These are phyloP conservation scores for Colletotrichum filicis DNA, from an alignment of 2,329 filamentous ascomycete species.

Conservation along the genomic window DNA sequence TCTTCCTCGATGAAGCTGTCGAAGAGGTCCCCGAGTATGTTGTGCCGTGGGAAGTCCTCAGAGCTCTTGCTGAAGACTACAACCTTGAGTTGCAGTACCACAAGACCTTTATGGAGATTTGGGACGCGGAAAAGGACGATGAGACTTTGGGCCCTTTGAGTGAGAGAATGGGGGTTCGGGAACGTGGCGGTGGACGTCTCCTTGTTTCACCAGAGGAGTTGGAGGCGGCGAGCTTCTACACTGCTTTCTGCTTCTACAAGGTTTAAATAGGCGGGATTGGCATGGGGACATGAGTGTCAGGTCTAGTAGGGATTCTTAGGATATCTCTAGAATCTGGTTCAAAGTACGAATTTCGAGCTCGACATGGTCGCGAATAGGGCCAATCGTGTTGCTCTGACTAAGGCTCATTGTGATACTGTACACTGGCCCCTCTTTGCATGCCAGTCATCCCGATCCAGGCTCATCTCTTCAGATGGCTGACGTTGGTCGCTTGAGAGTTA, in stretches of 20 bases:
- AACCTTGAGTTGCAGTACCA: slow-evolving; percentile 96
- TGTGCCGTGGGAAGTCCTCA: slow-evolving; percentile 97
- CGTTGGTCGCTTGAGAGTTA: too few species aligned
- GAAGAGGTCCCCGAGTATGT: slow-evolving; percentile 98
- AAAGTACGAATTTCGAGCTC: neutral
- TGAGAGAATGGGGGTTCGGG: slow-evolving; percentile 94
- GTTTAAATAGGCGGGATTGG: slow-evolving; percentile 61
- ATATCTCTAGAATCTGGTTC: neutral
- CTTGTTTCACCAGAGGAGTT: slow-evolving; percentile 87
- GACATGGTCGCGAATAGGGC: too few species aligned
- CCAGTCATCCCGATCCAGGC: too few species aligned
- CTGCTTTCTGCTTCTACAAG: slow-evolving; percentile 98
- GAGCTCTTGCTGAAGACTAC: slow-evolving; percentile 94
- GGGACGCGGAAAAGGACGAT: slow-evolving; percentile 91
- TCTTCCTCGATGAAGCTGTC: slow-evolving; percentile 94
- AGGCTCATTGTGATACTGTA: neutral
- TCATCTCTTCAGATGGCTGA: too few species aligned
- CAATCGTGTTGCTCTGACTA: accelerated
- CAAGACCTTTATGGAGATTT: slow-evolving; percentile 89
- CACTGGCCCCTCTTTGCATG: neutral
- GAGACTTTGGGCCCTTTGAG: slow-evolving; percentile 83
- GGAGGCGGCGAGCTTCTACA: slow-evolving; percentile 91
- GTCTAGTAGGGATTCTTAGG: neutral
- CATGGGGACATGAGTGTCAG: neutral
- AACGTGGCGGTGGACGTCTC: slow-evolving; percentile 72